phyloP scores from a whole-genome alignment of 1,284 basidiomycete species.

The Apiotrichum domesticum region DNA sequence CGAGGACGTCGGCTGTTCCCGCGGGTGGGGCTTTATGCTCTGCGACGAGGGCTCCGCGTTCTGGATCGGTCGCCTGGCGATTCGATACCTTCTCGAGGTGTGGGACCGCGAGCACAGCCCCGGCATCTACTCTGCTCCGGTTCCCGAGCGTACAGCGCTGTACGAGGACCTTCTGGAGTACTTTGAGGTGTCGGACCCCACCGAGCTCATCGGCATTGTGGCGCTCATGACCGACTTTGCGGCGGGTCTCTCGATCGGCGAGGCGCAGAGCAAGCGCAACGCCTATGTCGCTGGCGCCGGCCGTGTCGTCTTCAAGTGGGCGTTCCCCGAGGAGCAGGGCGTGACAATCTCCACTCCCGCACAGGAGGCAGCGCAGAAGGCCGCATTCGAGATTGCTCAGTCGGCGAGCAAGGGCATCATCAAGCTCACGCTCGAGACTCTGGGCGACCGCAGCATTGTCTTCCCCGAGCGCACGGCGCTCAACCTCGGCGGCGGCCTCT shows the following conservation, averaged over 20 bases:
- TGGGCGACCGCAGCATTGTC: conserved; percentile 34
- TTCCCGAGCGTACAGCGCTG: conserved; percentile 22
- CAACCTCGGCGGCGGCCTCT: conserved; percentile 37
- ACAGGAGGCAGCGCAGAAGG: conserved; percentile 14
- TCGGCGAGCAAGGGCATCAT: conserved; percentile 24
- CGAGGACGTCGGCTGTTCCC: conserved; percentile 30
- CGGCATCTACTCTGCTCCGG: conserved; percentile 20
- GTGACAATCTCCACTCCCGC: conserved; percentile 2
- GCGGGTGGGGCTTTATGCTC: conserved; percentile 43
- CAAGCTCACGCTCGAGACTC: conserved; percentile 25
- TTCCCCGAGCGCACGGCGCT: conserved; percentile 25
- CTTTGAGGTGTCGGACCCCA: conserved; percentile 31
- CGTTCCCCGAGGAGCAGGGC: conserved; percentile 30
- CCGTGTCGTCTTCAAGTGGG: conserved; percentile 33
- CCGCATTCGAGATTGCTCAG: conserved; percentile 25
- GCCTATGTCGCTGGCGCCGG: conserved; percentile 37
- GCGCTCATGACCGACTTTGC: conserved; percentile 26
- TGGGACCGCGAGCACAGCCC: conserved; percentile 31
- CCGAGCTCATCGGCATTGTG: conserved; percentile 32
- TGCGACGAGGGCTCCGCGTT: conserved; percentile 42
- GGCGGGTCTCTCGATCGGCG: conserved; percentile 24
- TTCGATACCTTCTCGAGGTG: conserved; percentile 27
- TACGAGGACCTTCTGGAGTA: conserved; percentile 34
- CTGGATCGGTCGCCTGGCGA: conserved; percentile 38
- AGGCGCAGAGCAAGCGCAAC: conserved; percentile 34